These are phyloP conservation scores for Diaporthe helianthi DNA, from an alignment of 2,329 filamentous ascomycete species.

Conservation along the genomic window DNA sequence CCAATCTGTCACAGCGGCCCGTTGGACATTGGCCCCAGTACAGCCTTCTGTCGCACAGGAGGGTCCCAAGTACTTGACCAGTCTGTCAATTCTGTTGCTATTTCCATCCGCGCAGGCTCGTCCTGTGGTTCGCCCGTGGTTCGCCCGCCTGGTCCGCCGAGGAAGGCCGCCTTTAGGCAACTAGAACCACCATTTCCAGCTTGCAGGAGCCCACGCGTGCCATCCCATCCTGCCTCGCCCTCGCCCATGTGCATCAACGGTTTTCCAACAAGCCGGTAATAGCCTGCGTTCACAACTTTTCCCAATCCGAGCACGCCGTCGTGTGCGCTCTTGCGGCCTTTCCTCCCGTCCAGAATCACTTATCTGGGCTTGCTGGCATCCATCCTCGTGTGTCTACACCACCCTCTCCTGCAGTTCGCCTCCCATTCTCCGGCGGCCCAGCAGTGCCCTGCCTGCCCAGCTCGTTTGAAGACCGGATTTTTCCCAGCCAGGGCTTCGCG, in stretches of 20 bases:
- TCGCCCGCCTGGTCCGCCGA: background rate
- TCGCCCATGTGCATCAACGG: slow-evolving; percentile 2
- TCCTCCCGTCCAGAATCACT: background rate
- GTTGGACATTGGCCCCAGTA: background rate
- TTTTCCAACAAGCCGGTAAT: slow-evolving; percentile 1
- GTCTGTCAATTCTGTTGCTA: background rate
- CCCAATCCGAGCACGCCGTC: background rate
- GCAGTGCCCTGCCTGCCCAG: background rate
- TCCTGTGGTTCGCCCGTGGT: too few species aligned
- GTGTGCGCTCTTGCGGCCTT: slow-evolving; percentile 2
- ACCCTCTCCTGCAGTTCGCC: slow-evolving; percentile 2
- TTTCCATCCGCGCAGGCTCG: background rate
- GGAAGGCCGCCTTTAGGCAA: slow-evolving; percentile 12
- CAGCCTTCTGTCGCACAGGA: background rate
- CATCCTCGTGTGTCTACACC: background rate
- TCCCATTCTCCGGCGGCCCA: background rate
- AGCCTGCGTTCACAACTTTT: background rate
- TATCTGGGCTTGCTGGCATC: slow-evolving; percentile 8
- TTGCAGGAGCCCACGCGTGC: background rate
- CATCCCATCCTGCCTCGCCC: background rate
- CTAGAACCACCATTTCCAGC: background rate
- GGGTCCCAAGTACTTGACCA: too few species aligned
- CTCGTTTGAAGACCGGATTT: background rate
- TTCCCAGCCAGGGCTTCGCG: background rate
- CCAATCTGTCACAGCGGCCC: background rate